Evolutionary conservation across 2,329 filamentous ascomycete genomes (phyloP), one percentile per base, ranked within the genome.

Genomic region (Monosporascus sp.): DNA sequence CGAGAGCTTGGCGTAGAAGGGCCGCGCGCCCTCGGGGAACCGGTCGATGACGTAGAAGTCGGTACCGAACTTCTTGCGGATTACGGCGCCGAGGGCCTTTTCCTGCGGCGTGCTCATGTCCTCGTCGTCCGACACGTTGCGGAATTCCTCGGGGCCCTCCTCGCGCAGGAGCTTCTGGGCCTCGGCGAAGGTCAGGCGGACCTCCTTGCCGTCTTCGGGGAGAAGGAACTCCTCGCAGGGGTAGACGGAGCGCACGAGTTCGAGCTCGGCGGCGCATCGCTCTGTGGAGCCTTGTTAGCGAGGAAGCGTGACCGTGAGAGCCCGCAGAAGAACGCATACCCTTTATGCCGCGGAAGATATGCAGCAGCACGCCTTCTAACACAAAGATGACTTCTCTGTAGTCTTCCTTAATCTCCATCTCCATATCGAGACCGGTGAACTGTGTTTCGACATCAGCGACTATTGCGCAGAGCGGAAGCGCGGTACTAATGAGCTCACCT

Each of bases 21-120:
- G 93, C 31, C 94, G 84, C 20, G 94, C 89, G 38, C 79, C 78
- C 70, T 94, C 85, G 45, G 94, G 94, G 79, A 96, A 99, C 74
- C 97, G 94, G 78, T 97, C 93, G 57, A 99, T 82, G 22, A 95
- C 87, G 75, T 96, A 97, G 76, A 97, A 97, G 75, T 99, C 94
- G 55, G 91, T 94, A 68, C 88, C 83, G 80, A 88, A 96, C 75
- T 96, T 97, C 63, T 89, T 81, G 53, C 89, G 87, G 60, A 97
- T 84, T 47, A 97, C 79, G 25, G 84, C 85, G 53, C 94, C 94
- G 8, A 97, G 85, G n/a, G 87, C 89, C 74, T 92, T 92, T 70
- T 94, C 89, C 66, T 93, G 87, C 0, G 89, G 85, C 0, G 89
- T 94, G 66, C 75, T 82, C 77, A 93, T 85, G 65, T 94, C 89